Base-by-base conservation (phyloP, 352 stramenopile species). In the Phytopythium vexans region DNA sequence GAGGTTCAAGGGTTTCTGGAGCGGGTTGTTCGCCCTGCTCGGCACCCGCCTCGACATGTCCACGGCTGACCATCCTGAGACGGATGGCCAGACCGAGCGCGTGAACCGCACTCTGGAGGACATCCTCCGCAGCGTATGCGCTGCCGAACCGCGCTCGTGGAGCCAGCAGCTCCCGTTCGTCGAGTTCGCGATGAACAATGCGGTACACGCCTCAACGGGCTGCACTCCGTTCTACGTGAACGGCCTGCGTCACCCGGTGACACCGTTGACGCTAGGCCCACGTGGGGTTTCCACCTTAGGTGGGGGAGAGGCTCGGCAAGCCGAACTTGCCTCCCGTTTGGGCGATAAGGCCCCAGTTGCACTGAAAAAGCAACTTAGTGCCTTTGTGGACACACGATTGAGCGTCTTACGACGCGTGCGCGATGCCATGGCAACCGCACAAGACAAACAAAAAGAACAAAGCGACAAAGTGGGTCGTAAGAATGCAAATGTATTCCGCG, bases 141-240 rank as follows among this genome's bases (percentile, higher is more conserved):
- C 62, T 8, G 40, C 16, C 11, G 35, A 44, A 10, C 62, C 54
- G 1, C 32, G 15, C n/a, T 31, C n/a, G 8, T 74, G 62, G 58
- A 50, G 40, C 4, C 12, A 40, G 2, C 34, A 14, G 11, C 35
- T 76, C 0, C 47, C 60, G 4, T 43, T 70, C 11, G 64, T 57
- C 35, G 50, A 70, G 36, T 70, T 72, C 39, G 64, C 50, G 5
- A 70, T 72, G 35, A 68, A 64, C 49, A 68, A 68, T 15, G 48
- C 51, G 11, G 57, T 66, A 34, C 56, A 66, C 33, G 58, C 44
- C 9, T 72, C 56, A 9, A 65, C 62, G 2, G 47, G 52, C 16
- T 46, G 44, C 35, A 67, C 52, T 10, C 57, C 50, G 8, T 64
- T 68, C 49, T 61, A 55, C 49, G 37, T 64, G 11, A 64, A 68